A percentile compares a stretch with the other conserved stretches of the same genome.
Conservation (phyloP, 1,139 yeast genomes). For the Wickerhamomyces sp. region DNA sequence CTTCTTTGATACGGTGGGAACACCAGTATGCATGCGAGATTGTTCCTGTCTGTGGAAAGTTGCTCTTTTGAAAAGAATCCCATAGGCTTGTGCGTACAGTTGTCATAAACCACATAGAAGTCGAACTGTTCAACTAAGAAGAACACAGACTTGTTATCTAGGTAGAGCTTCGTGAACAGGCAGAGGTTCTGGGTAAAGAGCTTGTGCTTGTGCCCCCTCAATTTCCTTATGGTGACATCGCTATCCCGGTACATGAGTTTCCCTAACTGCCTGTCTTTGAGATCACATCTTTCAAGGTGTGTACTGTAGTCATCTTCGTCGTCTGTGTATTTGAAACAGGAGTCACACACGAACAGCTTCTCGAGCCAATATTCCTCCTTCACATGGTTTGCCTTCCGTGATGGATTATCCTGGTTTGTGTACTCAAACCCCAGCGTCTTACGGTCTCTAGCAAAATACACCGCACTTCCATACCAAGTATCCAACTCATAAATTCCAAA, state of each 20-base stretch:
- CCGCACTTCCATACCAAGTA: conserved; percentile 86
- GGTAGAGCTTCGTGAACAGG: conserved; percentile 78
- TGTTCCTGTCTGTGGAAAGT: conserved; percentile 78
- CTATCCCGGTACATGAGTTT: conserved; percentile 62
- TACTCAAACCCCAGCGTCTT: conserved; percentile 26
- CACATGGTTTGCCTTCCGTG: conserved; percentile 7
- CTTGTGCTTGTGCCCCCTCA: conserved; percentile 59
- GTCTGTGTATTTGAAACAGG: conserved; percentile 77
- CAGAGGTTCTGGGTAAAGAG: conserved; percentile 80
- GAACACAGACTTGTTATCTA: conserved; percentile 88
- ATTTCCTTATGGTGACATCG: conserved; percentile 52
- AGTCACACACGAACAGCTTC: conserved; percentile 65
- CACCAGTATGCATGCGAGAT: conserved; percentile 83
- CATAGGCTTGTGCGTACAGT: conserved; percentile 48
- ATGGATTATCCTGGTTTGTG: conserved; percentile 5
- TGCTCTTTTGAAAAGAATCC: conserved; percentile 92
- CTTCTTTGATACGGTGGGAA: conserved; percentile 89
- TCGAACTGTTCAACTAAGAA: conserved; percentile 77
- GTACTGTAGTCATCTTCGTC: conserved; percentile 31
- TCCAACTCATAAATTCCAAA: conserved; percentile 63
- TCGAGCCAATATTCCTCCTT: conserved; percentile 47
- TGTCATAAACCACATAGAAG: conserved; percentile 68
- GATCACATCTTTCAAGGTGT: conserved; percentile 48
- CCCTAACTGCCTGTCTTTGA: conserved; percentile 51
- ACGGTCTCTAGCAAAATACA: conserved; percentile 48